phyloP scores from a whole-genome alignment of 495 filamentous ascomycete genomes.

The Sporormia fimetaria region DNA sequence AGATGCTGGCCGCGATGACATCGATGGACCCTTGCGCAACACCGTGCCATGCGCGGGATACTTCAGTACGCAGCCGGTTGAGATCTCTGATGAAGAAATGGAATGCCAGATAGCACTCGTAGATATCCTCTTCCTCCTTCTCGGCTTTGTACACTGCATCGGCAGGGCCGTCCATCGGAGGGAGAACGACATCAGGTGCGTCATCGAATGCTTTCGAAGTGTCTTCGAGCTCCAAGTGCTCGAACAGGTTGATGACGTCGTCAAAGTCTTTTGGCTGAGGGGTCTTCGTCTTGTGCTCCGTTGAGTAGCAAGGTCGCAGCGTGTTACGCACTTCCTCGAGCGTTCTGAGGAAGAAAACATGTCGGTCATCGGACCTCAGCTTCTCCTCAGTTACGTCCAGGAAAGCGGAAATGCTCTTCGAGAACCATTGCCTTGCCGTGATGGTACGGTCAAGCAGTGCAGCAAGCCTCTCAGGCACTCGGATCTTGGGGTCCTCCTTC shows the following conservation, averaged over 20 bases:
- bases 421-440: not conserved
- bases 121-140: conserved; percentile 11
- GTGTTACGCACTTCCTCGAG: conserved; percentile 29
- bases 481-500: conserved; percentile 13
- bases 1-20: conserved; percentile 32
- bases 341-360: conserved; percentile 32
- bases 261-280: not conserved
- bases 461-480: conserved; percentile 24
- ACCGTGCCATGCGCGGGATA: conserved; percentile 19
- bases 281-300: not conserved
- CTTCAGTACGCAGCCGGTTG: conserved; percentile 14
- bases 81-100: conserved; percentile 21
- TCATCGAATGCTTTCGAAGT: conserved; percentile 32
- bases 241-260: conserved; percentile 28
- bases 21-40: conserved; percentile 27
- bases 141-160: conserved; percentile 32
- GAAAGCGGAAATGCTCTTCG: not conserved
- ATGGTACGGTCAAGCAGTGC: conserved; percentile 2
- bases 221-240: conserved; percentile 30
- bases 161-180: conserved; percentile 8
- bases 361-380: conserved; percentile 24
- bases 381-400: not conserved
- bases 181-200: conserved; percentile 20
- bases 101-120: conserved; percentile 23
- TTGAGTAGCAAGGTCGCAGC: too few relatives aligned